A percentile compares a stretch with the other conserved stretches of the same genome.
phyloP scores from a whole-genome alignment of 1,139 yeast genomes.

The Pichia sp. region DNA sequence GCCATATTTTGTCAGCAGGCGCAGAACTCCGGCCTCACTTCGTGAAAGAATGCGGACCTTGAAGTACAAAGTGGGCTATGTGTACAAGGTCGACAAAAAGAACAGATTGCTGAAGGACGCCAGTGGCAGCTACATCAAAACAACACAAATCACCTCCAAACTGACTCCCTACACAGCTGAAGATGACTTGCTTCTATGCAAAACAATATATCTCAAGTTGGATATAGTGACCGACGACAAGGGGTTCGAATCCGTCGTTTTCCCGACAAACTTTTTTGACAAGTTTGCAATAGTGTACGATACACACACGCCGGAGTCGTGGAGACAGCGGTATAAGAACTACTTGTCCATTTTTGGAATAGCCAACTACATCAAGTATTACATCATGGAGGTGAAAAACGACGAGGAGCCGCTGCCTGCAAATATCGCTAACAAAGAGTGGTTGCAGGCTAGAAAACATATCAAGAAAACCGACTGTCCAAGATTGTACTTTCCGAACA shows the following conservation, averaged over 20 bases:
- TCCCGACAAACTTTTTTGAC: constrained; percentile 34
- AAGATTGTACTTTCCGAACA: constrained; percentile 28
- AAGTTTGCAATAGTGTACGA: constrained; percentile 42
- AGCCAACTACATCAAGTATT: constrained; percentile 44
- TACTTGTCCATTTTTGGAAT: constrained; percentile 56
- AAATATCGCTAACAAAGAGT: constrained; percentile 29
- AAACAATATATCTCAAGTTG: constrained; percentile 29
- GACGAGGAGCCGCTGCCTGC: constrained; percentile 25
- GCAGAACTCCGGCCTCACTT: constrained; percentile 66
- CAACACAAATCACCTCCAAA: constrained; percentile 33
- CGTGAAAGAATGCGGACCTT: constrained; percentile 65
- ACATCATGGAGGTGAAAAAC: constrained; percentile 22
- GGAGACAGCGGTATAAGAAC: constrained; percentile 75
- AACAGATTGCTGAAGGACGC: constrained; percentile 48
- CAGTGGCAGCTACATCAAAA: constrained; percentile 40
- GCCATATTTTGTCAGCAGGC: constrained; percentile 38
- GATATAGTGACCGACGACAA: constrained; percentile 23
- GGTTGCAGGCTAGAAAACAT: constrained; percentile 29
- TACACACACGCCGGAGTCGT: constrained; percentile 57
- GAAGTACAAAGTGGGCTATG: constrained; percentile 47
- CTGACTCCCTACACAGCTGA: constrained; percentile 54
- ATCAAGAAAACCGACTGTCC: constrained; percentile 25
- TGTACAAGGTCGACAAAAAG: constrained; percentile 50
- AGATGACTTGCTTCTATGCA: constrained; percentile 60
- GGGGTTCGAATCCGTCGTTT: constrained; percentile 30